Base-by-base conservation (phyloP, 2,329 filamentous ascomycete genomes). In the Neonectria hederae region DNA sequence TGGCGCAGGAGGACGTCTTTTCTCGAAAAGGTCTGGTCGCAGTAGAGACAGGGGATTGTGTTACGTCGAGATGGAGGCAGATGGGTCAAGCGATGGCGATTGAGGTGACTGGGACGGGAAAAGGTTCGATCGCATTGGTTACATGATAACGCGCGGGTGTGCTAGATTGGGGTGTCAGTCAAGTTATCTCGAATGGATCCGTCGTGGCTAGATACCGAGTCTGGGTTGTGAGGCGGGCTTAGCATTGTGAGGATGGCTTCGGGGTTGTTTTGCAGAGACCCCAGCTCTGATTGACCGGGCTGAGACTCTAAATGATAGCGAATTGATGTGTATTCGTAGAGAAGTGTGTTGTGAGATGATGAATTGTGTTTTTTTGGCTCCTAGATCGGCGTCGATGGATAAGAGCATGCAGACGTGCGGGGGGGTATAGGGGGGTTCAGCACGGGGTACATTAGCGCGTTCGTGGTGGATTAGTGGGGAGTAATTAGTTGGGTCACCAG, bases 1-100 rank as follows among this genome's bases (percentile, higher is more conserved):
- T 77, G 75, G 13, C 74, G 73, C 19, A 75, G 67, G 28, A 76
- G 69, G 9, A 76, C 71, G 21, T 76, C 73, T 26, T 69, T 65
- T 13, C 73, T 62, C 10, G 70, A 66, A 42, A 72, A 72, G 2
- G 65, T 66, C 45, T 72, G 69, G 13, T 64, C 63, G 43, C 75
- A 76, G 22, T 66, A 56, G 5, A 52, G 52, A 38, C 74, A 76
- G 13, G 66, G 59, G 6, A 74, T 54, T 0, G 65, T 48, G 1
- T 65, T 68, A 2, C 71, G 70, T 28, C 66, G 67, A 4, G 67
- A 65, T 3, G 65, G 62, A 0, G 73, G 73, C 13, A 71, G 60
- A 56, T 77, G 74, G 2, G 74, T 74, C 22, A 69, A 65, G 24
- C 67, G 69, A 58, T 77, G 75, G 4, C 74, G 71, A n/a, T 72